Percentiles rank a stretch among this genome's conserved stretches.
Conservation (phyloP, 2,329 filamentous ascomycete species). For the Neoscytalidium dimidiatum region DNA sequence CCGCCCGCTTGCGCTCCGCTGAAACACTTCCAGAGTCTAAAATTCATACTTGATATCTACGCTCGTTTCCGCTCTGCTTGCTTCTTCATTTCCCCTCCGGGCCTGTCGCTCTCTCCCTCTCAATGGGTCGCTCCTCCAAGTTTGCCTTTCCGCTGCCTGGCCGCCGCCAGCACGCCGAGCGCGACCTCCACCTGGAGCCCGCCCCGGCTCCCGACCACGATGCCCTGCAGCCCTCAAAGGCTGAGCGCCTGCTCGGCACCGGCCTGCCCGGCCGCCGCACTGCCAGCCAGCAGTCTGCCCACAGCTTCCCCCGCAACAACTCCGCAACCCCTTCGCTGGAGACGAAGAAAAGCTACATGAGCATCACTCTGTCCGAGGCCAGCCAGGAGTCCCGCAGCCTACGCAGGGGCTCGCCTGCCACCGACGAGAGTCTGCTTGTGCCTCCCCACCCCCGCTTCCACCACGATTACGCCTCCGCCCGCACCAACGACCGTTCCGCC, state of each 20-base stretch:
- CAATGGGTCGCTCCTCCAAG: slow-evolving; percentile 25
- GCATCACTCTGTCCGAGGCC: slow-evolving; percentile 34
- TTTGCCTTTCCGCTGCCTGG: slow-evolving; percentile 42
- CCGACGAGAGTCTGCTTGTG: slow-evolving; percentile 23
- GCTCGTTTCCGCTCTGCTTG: slow-evolving; percentile 14
- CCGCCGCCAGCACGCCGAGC: slow-evolving; percentile 29
- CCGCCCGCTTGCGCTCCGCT: neutral
- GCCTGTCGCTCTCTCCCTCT: neutral
- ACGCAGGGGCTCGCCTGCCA: slow-evolving; percentile 26
- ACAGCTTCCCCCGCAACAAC: slow-evolving; percentile 10
- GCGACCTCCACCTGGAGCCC: slow-evolving; percentile 10
- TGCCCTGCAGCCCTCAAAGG: slow-evolving; percentile 29
- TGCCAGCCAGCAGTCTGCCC: slow-evolving; percentile 19
- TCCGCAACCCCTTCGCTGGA: slow-evolving; percentile 22
- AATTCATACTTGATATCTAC: slow-evolving; percentile 14
- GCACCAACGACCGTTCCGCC: slow-evolving; percentile 26
- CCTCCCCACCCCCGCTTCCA: slow-evolving; percentile 19
- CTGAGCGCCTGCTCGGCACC: slow-evolving; percentile 40
- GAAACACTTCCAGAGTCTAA: slow-evolving; percentile 13
- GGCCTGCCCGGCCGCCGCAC: slow-evolving; percentile 29
- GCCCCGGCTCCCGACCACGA: neutral
- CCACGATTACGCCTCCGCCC: slow-evolving; percentile 20
- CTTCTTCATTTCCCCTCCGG: neutral
- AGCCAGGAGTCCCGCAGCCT: slow-evolving; percentile 31
- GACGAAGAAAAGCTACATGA: slow-evolving; percentile 34